Evolutionary conservation across 1,284 basidiomycete species (phyloP).

Genomic region (Stygiomarasmius scandens): DNA sequence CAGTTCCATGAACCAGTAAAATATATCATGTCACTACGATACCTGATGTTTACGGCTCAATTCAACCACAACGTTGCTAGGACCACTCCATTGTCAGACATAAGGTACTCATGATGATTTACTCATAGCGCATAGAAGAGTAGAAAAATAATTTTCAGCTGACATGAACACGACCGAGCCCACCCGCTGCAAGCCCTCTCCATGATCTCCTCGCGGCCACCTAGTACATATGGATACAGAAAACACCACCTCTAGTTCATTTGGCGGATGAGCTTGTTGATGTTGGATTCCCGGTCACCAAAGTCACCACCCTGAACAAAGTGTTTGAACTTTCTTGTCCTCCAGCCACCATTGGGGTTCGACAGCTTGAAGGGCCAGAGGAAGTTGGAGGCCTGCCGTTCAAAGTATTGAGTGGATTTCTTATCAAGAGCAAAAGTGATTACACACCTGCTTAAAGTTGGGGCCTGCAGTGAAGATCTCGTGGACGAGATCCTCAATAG

Average conservation of each 20-base stretch:
- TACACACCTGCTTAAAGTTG: slow-evolving; percentile 93
- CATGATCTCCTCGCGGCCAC: slow-evolving; percentile 18
- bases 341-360: slow-evolving; percentile 98
- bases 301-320: slow-evolving; percentile 95
- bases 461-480: slow-evolving; percentile 96
- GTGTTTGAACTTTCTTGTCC: slow-evolving; percentile 95
- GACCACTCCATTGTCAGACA: slow-evolving; percentile 46
- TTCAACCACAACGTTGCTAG: slow-evolving; percentile 30
- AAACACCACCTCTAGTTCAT: slow-evolving; percentile 72
- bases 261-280: slow-evolving; percentile 96
- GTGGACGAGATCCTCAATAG: slow-evolving; percentile 97
- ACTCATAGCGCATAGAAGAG: slow-evolving; percentile 14
- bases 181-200: slow-evolving; percentile 11
- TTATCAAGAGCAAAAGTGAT: background rate
- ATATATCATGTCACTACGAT: background rate
- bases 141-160: slow-evolving; percentile 24
- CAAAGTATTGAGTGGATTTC: background rate
- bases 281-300: slow-evolving; percentile 94
- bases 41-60: background rate
- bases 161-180: slow-evolving; percentile 14
- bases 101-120: slow-evolving; percentile 5
- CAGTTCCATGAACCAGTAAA: background rate
- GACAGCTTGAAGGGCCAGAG: slow-evolving; percentile 99
- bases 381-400: slow-evolving; percentile 84
- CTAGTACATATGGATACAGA: slow-evolving; percentile 17